These are phyloP conservation scores for Aphanoascus verrucosus DNA, from an alignment of 2,329 filamentous ascomycete genomes.

Conservation along the genomic window DNA sequence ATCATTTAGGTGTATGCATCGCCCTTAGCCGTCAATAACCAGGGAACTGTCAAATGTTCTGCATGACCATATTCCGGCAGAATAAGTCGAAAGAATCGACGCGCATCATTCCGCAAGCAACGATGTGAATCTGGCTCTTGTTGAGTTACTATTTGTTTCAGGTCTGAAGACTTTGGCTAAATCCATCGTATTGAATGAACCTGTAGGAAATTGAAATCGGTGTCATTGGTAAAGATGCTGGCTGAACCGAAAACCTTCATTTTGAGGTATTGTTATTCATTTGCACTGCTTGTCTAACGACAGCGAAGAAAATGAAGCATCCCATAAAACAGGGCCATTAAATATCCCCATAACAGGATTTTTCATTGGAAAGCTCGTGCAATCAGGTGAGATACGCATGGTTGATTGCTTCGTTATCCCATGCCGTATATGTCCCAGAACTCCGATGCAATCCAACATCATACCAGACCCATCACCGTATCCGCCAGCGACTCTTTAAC, in stretches of 20 bases:
- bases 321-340: slow-evolving; percentile 7
- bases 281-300: slow-evolving; percentile 7
- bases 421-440: slow-evolving; percentile 12
- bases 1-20: no score
- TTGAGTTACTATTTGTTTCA: no score
- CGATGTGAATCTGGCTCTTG: no score
- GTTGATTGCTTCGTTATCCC: slow-evolving; percentile 8
- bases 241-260: neutral
- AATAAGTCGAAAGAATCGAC: neutral
- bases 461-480: slow-evolving; percentile 9
- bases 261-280: slow-evolving; percentile 6
- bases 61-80: no score
- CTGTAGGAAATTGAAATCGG: neutral
- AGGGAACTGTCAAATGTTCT: no score
- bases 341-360: slow-evolving; percentile 6
- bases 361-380: slow-evolving; percentile 10
- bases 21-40: no score
- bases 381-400: slow-evolving; percentile 10
- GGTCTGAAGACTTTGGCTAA: neutral
- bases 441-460: slow-evolving; percentile 15
- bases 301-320: slow-evolving; percentile 9
- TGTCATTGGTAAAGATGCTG: neutral
- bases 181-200: neutral
- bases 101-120: neutral
- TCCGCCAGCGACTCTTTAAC: neutral